phyloP scores from a whole-genome alignment of 306 rosid species.

The Trifolium pratense region DNA sequence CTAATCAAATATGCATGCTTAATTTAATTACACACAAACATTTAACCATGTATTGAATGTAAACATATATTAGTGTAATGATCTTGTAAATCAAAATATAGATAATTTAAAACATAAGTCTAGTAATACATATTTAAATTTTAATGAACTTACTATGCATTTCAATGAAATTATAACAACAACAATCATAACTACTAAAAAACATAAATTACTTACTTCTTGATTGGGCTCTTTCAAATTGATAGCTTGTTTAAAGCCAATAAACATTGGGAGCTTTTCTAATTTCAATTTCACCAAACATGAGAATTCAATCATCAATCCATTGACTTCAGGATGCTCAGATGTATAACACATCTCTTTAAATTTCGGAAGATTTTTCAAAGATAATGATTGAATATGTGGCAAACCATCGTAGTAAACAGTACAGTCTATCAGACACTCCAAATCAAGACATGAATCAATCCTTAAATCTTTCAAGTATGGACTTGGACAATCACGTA shows the following conservation, averaged over 20 bases:
- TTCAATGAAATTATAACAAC: background rate
- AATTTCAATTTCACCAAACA: background rate
- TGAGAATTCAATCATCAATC: background rate
- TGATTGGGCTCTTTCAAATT: background rate
- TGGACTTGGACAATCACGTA: conserved; percentile 8
- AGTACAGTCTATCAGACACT: conserved; percentile 9
- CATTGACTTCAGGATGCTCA: background rate
- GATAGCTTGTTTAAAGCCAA: background rate
- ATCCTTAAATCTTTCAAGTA: conserved; percentile 18
- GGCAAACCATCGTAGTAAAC: conserved; percentile 12
- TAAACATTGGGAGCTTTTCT: background rate
- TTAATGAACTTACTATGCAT: too few species aligned
- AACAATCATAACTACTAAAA: background rate
- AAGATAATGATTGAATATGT: conserved; percentile 1
- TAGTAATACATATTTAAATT: too few species aligned
- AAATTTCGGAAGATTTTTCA: background rate
- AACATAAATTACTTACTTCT: background rate
- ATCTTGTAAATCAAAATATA: too few species aligned
- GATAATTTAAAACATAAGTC: too few species aligned
- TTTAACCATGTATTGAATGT: too few species aligned
- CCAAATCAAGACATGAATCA: conserved; percentile 4
- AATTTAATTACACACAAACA: too few species aligned
- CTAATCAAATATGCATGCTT: too few species aligned
- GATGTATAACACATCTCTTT: background rate
- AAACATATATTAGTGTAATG: too few species aligned